These are phyloP conservation scores for Aureobasidium musti DNA, from an alignment of 2,329 filamentous ascomycete species.

Conservation along the genomic window DNA sequence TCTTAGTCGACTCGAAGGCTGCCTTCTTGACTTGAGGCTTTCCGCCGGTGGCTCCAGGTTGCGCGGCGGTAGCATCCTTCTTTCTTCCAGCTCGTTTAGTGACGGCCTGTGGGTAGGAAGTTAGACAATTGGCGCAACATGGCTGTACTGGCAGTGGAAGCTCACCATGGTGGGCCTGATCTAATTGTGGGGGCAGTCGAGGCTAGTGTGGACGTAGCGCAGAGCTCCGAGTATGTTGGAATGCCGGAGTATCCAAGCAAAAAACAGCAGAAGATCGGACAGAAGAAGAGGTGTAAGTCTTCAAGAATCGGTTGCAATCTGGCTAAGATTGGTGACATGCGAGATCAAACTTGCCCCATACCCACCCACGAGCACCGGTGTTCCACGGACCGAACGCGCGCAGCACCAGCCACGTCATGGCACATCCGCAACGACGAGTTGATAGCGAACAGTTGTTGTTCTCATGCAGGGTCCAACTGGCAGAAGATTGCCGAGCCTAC, in stretches of 20 bases:
- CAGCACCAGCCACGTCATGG: conserved; percentile 27
- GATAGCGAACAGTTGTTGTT: neutral
- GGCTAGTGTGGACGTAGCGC: neutral
- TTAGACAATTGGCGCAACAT: conserved; percentile 15
- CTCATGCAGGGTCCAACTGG: no score
- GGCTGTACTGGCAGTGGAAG: neutral
- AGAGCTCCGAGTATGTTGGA: neutral
- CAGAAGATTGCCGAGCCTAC: no score
- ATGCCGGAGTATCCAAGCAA: conserved; percentile 9
- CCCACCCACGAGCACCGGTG: neutral
- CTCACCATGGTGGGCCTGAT: conserved; percentile 27
- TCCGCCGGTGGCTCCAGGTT: conserved; percentile 46
- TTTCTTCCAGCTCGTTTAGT: conserved; percentile 62
- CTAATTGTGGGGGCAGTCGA: conserved; percentile 6
- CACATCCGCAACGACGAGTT: neutral
- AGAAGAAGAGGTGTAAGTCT: neutral
- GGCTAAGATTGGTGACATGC: conserved; percentile 14
- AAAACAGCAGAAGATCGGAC: neutral
- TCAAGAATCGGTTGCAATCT: conserved; percentile 9
- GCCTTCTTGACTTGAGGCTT: conserved; percentile 86
- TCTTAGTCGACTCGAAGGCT: conserved; percentile 92
- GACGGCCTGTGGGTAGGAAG: conserved; percentile 48
- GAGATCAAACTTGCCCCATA: conserved; percentile 21
- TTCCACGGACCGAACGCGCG: neutral
- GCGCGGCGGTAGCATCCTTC: conserved; percentile 49